Evolutionary conservation across 75 land plant species (phyloP), one percentile per base, ranked within the genome.

Genomic region (Chamaecyparis obtusa): DNA sequence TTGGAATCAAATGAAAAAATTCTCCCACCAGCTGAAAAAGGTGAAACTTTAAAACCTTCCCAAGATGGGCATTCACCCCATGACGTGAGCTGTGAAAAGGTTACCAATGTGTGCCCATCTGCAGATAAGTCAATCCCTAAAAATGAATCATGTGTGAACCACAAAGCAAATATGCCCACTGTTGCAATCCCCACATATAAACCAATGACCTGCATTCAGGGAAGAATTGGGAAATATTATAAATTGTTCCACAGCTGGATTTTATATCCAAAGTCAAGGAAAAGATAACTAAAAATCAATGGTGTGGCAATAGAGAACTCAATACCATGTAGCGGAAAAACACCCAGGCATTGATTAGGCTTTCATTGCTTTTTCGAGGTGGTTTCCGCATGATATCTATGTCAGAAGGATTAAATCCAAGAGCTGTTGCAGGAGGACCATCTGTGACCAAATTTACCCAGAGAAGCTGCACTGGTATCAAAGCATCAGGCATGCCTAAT

Each of bases 391-490:
- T 97, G 11, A 96, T 95, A 84, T 93, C 96, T 69, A 91, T 86
- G 80, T 97, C 99, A 81, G 96, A 89, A 84, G 99, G 98, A 87
- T 97, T 97, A 86, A 97, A 97, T 30, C 99, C 99, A 30, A 97
- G 94, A 32, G 98, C 98, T 37, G 98, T 97, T 44, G 99, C 99
- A 14, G 99, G 99, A 43, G 98, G 99, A 41, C 99, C 99, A 92
- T 97, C 99, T 32, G 99, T 97, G 46, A 97, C 99, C 67, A 96
- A 87, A 89, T 97, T 97, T 37, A 97, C 99, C 98, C 99, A 97
- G 21, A 97, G 89, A 78, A 97, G 93, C 83, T 97, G 99, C 85
- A 97, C 99, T 41, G 99, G 99, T 33, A 96, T 95, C 93, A 97
- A 85, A 82, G 96, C 90, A 90, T 97, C 99, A 56, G 99, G 99